Evolutionary conservation across 2,329 filamentous ascomycete species (phyloP), one percentile per base, ranked within the genome.

Genomic region (Moelleriella libera): DNA sequence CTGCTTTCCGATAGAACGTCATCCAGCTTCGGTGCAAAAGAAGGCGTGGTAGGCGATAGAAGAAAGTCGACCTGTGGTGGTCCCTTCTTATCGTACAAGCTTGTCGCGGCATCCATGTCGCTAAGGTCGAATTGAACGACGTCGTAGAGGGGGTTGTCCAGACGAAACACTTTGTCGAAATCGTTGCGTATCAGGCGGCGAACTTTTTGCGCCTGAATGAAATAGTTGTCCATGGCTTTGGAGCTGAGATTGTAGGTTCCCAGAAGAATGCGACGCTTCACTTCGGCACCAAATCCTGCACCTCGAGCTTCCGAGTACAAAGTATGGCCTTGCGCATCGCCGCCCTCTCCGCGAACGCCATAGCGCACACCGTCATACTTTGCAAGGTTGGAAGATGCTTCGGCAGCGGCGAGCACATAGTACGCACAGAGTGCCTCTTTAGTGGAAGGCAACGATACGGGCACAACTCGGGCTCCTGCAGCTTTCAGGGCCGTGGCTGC

Each of bases 281-380:
- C 90, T 64, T 98, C 92, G 6, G 76, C 69, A 6, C 92, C 92
- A 53, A 98, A 88, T 0, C 82, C 82, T 34, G 70, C 64, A 11
- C 82, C 83, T 48, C 92, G 78, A 0, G 85, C 88, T 41, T 74
- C 71, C 0, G 88, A 80, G 62, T 92, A 97, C 2, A 94, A 70
- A 1, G 80, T 75, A n/a, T 76, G 72, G 7, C 74, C 72, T 9
- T 68, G 70, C 5, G 74, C 78, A 50, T 81, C 71, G 44, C 70
- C 73, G 8, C 66, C 62, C 2, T 63, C 58, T 5, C 67, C 67
- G 31, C 80, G 74, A 21, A 70, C 72, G 1, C 92, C 92, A 64
- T 94, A 98, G 9, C 92, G 83, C n/a, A 97, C 80, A 21, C 92
- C 92, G 57, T 98, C 94, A 63, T 96, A 98, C 62, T 94, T 96